Evolutionary conservation across 2,329 filamentous ascomycete genomes (phyloP), one percentile per base, ranked within the genome.

Genomic region (Aspergillus bombycis): DNA sequence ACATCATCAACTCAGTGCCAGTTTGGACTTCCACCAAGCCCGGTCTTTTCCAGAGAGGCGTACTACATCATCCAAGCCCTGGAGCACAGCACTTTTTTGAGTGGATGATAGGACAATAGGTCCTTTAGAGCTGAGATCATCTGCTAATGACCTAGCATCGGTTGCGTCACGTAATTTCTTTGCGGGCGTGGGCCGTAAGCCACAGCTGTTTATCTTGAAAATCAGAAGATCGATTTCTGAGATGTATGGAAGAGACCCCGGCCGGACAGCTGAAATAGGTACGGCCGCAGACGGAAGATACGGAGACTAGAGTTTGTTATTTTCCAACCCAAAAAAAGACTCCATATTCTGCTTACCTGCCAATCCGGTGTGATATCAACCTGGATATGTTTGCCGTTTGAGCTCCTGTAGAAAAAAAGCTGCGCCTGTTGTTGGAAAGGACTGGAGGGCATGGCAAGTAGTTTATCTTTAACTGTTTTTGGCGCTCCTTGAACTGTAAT

Each of bases 321-420:
- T 48, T 21, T 48, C n/a, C n/a, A 11, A 48, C 45, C 45, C 10
- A 11, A 48, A 48, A n/a, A 26, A 11, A 26, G 16, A n/a, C n/a
- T n/a, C n/a, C 36, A 10, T 11, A 48, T 48, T 48, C n/a, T 16
- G 46, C 46, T 50, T 11, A 66, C 62, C 62, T 64, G 58, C 62
- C 64, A 66, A 46, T 59, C 58, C 21, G 62, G 62, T 28, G 62
- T 66, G 28, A 66, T 64, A 62, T 66, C 61, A 32, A 64, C 60
- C 36, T 66, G 64, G 32, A 66, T 64, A 41, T 41, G 56, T 55
- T 65, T 65, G 54, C 65, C 62, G 32, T 58, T 60, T 2, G 32
- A 21, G 1, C 41, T 38, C 28, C 62, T 62, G 46, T 67, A 67
- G 16, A 61, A 61, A 43, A 67, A 67, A 7, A 65, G 53, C 56